These are phyloP conservation scores for Trichophaea hybrida DNA, from an alignment of 2,329 filamentous ascomycete species.

Conservation along the genomic window DNA sequence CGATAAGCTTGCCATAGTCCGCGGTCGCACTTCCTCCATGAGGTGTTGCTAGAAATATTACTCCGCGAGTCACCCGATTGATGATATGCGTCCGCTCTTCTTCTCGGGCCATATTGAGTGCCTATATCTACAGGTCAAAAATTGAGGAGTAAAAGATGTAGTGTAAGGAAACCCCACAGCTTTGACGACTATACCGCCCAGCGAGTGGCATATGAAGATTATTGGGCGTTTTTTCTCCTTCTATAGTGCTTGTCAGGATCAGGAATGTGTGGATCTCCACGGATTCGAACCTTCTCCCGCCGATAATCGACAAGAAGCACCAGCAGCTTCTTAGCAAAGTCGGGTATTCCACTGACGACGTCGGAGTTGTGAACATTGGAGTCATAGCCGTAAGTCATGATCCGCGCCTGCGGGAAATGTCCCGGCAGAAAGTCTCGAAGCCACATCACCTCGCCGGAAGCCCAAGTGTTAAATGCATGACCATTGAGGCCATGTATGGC, in stretches of 20 bases:
- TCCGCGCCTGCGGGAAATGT: neutral
- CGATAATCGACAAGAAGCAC: neutral
- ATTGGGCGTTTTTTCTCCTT: neutral
- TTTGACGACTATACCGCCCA: constrained; percentile 6
- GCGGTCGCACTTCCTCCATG: neutral
- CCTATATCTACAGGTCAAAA: neutral
- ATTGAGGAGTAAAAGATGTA: neutral
- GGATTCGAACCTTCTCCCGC: neutral
- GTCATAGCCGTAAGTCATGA: constrained; percentile 7
- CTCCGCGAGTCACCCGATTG: neutral
- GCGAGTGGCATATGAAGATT: constrained; percentile 3
- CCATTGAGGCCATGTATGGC: constrained; percentile 2
- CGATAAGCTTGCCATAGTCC: neutral
- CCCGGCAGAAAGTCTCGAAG: constrained; percentile 2
- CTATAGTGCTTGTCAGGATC: neutral
- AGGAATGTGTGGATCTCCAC: neutral
- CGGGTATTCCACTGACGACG: neutral
- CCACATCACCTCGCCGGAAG: neutral
- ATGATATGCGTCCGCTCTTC: neutral
- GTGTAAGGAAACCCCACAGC: neutral
- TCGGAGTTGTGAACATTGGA: neutral
- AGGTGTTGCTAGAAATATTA: constrained; percentile 3
- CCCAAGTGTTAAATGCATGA: constrained; percentile 2
- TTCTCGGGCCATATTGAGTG: neutral
- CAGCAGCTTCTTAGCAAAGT: neutral